phyloP scores from a whole-genome alignment of 441 rosid genomes.

The Croton laevigatus region DNA sequence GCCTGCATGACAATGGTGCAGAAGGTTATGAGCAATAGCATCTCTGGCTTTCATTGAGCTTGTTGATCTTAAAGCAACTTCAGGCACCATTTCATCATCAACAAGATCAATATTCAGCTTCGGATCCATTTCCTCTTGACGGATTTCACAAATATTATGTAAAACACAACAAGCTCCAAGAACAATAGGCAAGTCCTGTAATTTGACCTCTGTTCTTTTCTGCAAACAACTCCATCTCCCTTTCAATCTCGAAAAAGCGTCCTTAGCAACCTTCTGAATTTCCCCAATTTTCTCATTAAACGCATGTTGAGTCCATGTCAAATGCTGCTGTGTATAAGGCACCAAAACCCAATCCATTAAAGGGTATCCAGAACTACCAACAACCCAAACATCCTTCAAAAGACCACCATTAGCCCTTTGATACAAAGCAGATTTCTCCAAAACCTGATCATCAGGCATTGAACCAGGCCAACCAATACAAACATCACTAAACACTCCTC shows the following conservation, averaged over 20 bases:
- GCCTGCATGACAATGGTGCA: constrained; percentile 85
- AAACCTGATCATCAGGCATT: constrained; percentile 63
- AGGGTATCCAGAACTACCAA: constrained; percentile 65
- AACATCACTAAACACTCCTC: constrained; percentile 69
- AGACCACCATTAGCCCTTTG: constrained; percentile 61
- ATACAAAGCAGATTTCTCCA: constrained; percentile 64
- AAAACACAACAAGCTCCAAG: constrained; percentile 80
- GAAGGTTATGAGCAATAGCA: constrained; percentile 68
- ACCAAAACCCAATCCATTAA: constrained; percentile 72
- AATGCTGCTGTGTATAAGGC: constrained; percentile 64
- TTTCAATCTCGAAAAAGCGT: constrained; percentile 62
- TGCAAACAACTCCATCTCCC: constrained; percentile 80
- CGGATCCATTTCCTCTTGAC: constrained; percentile 47
- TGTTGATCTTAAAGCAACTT: constrained; percentile 44
- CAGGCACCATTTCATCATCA: constrained; percentile 67
- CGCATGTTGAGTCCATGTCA: constrained; percentile 82
- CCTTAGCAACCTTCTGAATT: constrained; percentile 43
- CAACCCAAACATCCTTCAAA: constrained; percentile 63
- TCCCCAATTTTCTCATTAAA: constrained; percentile 62
- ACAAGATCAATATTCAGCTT: constrained; percentile 45
- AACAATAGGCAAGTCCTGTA: constrained; percentile 69
- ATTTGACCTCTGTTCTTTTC: constrained; percentile 79
- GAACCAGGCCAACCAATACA: constrained; percentile 95
- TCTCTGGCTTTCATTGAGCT: constrained; percentile 53
- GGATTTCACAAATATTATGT: constrained; percentile 76